Conservation (phyloP, 2,329 filamentous ascomycete species). For the Beauveria varroae region DNA sequence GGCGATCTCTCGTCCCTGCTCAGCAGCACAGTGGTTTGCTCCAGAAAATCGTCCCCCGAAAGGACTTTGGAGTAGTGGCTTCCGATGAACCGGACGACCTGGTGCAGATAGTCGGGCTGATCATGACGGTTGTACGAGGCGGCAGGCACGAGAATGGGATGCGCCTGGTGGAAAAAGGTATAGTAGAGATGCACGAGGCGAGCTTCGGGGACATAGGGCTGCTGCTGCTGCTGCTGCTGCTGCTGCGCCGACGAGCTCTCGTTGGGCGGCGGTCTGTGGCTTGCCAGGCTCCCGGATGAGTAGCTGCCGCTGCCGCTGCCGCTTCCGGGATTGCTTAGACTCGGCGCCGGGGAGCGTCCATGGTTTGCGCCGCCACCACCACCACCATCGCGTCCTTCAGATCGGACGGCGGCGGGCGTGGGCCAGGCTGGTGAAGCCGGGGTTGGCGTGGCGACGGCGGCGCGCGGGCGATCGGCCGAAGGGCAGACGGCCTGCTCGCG, state of each 20-base stretch:
- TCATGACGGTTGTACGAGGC: background rate
- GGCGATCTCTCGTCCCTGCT: background rate
- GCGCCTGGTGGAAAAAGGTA: background rate
- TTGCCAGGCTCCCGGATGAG: background rate
- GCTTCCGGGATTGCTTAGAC: background rate
- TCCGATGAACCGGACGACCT: background rate
- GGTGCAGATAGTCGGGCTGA: background rate
- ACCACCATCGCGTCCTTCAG: background rate
- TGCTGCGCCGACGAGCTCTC: background rate
- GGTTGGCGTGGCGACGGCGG: background rate
- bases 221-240: too few relatives aligned
- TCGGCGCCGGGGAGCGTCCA: background rate
- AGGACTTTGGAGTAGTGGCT: constrained; percentile 1
- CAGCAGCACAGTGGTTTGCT: background rate
- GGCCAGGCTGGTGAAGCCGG: background rate
- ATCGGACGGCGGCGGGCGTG: background rate
- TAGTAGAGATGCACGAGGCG: background rate
- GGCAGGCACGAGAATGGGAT: background rate
- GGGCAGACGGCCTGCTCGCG: background rate
- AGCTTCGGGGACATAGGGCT: background rate
- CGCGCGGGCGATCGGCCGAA: background rate
- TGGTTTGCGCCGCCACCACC: too few relatives aligned
- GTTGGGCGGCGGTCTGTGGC: background rate
- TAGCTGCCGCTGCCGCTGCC: background rate
- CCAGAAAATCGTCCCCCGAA: background rate